Base-by-base conservation (phyloP, 768 basidiomycete species). In the Russula vinacea region DNA sequence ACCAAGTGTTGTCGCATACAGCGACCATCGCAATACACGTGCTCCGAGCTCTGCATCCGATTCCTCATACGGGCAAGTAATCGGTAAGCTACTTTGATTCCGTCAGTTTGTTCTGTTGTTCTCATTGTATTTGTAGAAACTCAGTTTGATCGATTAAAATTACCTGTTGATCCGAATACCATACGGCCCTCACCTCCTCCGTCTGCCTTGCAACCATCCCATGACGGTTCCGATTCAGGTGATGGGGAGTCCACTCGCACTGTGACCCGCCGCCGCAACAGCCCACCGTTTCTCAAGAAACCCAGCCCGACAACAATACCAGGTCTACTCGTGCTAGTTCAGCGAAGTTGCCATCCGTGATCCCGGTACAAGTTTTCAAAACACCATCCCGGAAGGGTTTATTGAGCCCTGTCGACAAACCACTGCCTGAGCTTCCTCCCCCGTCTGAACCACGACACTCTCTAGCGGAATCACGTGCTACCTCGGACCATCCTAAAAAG, bases 111-210 rank as follows among this genome's bases (percentile, higher is more conserved):
- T 35, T 44, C 42, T 26, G n/a, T 64, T 22, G 3, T 24, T 8
- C 47, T 55, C n/a, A 5, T 17, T 60, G 35, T 26, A 44, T 33
- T 53, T 42, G 58, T 50, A 70, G 69, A 71, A 24, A 67, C 72
- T 6, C 58, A 55, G 14, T 52, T 63, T 5, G 47, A 58, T n/a
- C 49, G 59, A 42, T 14, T 74, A 17, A 52, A 40, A 40, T 35
- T 51, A 19, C 67, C 62, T 37, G 6, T 69, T 52, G 81, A 87
- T 73, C 86, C 87, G 33, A 84, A 87, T 65, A 75, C 73, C 13
- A 84, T 86, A 61, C 80, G 81, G 24, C 81, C 84, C 22, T 89
- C 89, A 14, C 88, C 88, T 45, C 84, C 89, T 26, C 77, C 75
- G 1, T 89, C 88, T 24, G 88, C 89, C 19, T 69, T 88, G n/a